Evolutionary conservation across 2,329 filamentous ascomycete species (phyloP), one percentile per base, ranked within the genome.

Genomic region (Alternaria triticimaculans): DNA sequence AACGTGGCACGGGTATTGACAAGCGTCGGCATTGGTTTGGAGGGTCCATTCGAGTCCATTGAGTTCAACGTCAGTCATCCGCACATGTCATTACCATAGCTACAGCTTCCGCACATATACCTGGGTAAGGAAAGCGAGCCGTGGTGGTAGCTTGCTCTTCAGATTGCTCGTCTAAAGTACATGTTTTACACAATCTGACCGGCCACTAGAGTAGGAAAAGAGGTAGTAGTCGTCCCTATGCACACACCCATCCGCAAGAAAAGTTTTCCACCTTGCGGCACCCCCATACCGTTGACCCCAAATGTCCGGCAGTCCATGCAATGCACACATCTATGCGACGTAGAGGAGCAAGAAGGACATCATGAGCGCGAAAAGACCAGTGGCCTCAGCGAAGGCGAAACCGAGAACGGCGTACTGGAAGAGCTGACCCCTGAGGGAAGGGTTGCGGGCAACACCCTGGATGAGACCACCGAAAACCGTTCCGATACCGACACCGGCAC

Each of bases 381-480:
- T 93, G 86, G 93, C 92, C 84, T 96, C 93, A 84, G 94, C 92
- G 90, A 96, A 96, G 82, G 92, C 93, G 87, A 96, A 96, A 87
- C 93, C 92, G 82, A 96, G 87, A 92, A 96, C 95, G 89, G 92
- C 92, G 87, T 96, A 95, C 77, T 92, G 92, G 92, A 96, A 97
- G 81, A 97, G 92, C 89, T 96, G 93, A 83, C 92, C 93, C 87
- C 92, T 91, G 87, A 96, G 92, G 82, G 91, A 92, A 81, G 93
- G 93, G 92, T 97, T 97, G 87, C 93, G 92, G 87, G 93, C 92
- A 83, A 96, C 92, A 86, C 90, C 90, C 85, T 92, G 90, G 82
- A 96, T 88, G 82, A 96, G 92, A 80, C 92, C 90, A 82, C 91
- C 92, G 89, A 96, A 96, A 82, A 96, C 93, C 82, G 95, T 90